Percentiles rank a stretch among this genome's conserved stretches.
phyloP scores from a whole-genome alignment of 768 basidiomycete genomes.

The Termitomyces heimii region DNA sequence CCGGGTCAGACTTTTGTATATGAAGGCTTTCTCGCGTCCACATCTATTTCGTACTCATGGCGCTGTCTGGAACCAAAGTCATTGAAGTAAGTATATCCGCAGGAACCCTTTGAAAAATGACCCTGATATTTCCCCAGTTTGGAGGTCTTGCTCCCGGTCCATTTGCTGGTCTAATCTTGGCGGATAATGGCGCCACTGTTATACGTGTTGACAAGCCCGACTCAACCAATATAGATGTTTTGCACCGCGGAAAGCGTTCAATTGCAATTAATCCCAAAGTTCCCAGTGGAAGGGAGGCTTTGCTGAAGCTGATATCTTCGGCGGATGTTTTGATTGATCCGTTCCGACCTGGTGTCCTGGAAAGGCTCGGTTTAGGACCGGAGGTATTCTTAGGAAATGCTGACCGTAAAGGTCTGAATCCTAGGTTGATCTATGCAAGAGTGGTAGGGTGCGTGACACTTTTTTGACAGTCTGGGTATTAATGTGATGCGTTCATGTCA shows the following conservation, averaged over 20 bases:
- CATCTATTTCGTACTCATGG: constrained; percentile 7
- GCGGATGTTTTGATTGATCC: constrained; percentile 85
- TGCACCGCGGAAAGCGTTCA: constrained; percentile 76
- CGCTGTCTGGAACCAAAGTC: constrained; percentile 17
- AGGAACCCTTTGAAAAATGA: neutral
- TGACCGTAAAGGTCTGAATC: constrained; percentile 45
- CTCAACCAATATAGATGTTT: constrained; percentile 38
- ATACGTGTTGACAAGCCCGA: constrained; percentile 66
- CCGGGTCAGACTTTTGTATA: neutral
- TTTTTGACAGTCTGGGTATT: neutral
- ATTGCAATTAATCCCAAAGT: constrained; percentile 64
- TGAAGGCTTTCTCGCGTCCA: neutral
- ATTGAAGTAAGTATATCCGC: constrained; percentile 15
- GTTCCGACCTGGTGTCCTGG: constrained; percentile 79
- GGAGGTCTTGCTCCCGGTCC: constrained; percentile 81
- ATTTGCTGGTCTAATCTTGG: constrained; percentile 70
- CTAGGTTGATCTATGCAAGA: constrained; percentile 66
- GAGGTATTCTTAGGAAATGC: constrained; percentile 58
- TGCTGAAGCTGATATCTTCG: constrained; percentile 50
- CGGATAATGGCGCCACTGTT: constrained; percentile 77
- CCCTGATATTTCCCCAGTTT: constrained; percentile 38
- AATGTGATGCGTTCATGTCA: constrained; percentile 16
- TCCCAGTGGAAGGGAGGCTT: constrained; percentile 45
- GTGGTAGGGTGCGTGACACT: constrained; percentile 54
- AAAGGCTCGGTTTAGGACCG: constrained; percentile 71